Evolutionary conservation across 2,329 filamentous ascomycete species (phyloP).

Genomic region (Aspergillus fumigatiaffinis): DNA sequence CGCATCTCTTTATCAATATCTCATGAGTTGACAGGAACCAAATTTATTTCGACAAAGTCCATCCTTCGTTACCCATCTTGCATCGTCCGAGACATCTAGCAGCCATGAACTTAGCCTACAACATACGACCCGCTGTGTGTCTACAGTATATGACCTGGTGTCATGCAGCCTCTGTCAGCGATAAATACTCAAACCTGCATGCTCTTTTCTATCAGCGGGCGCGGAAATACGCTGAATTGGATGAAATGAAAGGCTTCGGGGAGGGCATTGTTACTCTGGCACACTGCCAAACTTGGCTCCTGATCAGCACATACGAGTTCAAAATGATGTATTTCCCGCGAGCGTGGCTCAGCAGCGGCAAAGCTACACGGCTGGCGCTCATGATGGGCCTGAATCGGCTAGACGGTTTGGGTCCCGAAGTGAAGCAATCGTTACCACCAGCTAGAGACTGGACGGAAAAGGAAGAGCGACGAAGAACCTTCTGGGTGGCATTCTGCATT

Average conservation of each 20-base stretch:
- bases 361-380: constrained; percentile 73
- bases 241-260: constrained; percentile 89
- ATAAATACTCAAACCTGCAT: constrained; percentile 75
- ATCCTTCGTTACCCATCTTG: constrained; percentile 81
- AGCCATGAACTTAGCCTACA: constrained; percentile 83
- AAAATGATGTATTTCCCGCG: constrained; percentile 96
- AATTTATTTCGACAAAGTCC: constrained; percentile 86
- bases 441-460: constrained; percentile 90
- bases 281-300: constrained; percentile 78
- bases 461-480: constrained; percentile 86
- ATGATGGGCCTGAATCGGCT: constrained; percentile 92
- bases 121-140: constrained; percentile 79
- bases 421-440: constrained; percentile 84
- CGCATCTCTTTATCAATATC: constrained; percentile 3
- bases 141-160: constrained; percentile 95
- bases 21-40: constrained; percentile 56
- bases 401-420: constrained; percentile 77
- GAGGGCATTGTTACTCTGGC: constrained; percentile 82
- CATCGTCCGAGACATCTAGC: constrained; percentile 84
- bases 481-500: constrained; percentile 89
- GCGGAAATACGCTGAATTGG: constrained; percentile 82
- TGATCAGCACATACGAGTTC: constrained; percentile 84
- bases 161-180: constrained; percentile 77
- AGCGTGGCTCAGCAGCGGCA: constrained; percentile 88
- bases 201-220: constrained; percentile 87